Evolutionary conservation across 169 alveolate species (phyloP).

Genomic region (Fabrea salina): DNA sequence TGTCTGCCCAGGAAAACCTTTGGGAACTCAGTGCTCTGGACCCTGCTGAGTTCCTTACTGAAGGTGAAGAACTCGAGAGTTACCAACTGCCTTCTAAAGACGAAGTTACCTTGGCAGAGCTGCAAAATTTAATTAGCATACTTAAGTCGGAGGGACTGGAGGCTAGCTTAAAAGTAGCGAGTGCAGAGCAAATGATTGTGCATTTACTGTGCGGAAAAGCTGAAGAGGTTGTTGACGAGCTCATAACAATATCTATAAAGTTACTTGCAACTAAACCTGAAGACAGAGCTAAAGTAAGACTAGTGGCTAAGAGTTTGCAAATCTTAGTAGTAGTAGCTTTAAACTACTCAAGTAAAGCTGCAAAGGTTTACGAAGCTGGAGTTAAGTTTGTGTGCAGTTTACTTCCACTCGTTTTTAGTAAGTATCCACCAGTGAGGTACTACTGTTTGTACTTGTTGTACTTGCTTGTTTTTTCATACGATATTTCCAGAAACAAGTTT

Average conservation of each 20-base stretch:
- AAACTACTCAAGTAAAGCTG: conserved; percentile 1
- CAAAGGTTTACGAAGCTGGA: neutral
- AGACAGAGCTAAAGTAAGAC: neutral
- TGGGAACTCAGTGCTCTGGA: neutral
- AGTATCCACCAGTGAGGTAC: conserved; percentile 1
- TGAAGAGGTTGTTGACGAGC: neutral
- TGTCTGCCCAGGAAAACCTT: neutral
- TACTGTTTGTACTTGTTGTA: conserved; percentile 2
- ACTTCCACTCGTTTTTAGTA: neutral
- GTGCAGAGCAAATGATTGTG: conserved; percentile 11
- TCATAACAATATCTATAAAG: neutral
- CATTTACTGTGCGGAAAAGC: neutral
- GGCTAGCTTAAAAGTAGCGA: conserved; percentile 24
- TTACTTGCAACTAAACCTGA: neutral
- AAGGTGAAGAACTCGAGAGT: neutral
- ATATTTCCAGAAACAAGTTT: neutral
- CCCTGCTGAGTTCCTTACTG: neutral
- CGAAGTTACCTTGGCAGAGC: neutral
- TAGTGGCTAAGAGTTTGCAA: conserved; percentile 6
- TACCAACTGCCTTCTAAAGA: neutral
- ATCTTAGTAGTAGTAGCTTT: neutral
- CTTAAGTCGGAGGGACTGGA: neutral
- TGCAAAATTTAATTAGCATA: neutral
- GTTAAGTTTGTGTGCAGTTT: conserved; percentile 25
- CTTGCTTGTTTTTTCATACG: neutral